Evolutionary conservation across 169 alveolate genomes (phyloP).

Genomic region (Plasmodium cynomolgi): DNA sequence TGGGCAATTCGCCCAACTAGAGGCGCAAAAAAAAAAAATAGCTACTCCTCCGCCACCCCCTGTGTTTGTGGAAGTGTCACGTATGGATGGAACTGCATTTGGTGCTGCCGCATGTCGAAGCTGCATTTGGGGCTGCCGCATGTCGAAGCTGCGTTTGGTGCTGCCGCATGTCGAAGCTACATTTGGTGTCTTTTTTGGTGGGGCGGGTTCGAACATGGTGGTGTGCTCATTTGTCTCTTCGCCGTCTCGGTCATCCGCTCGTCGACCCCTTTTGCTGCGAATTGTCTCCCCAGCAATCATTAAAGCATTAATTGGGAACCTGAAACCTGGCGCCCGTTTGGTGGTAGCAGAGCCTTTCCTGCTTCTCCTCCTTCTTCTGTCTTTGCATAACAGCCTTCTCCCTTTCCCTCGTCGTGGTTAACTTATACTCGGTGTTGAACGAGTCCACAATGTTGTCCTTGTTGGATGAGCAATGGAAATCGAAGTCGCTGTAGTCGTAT

Average conservation of each 20-base stretch:
- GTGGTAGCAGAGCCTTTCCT: neutral
- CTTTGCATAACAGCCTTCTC: conserved; percentile 1
- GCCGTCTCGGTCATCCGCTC: neutral
- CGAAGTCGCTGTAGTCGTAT: conserved; percentile 44
- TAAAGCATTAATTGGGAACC: neutral
- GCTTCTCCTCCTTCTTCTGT: conserved; percentile 3
- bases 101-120: too few species aligned
- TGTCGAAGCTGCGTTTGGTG: too few species aligned
- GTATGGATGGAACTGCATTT: too few species aligned
- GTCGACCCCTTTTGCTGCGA: neutral
- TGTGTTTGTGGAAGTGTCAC: neutral
- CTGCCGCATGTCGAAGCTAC: too few species aligned
- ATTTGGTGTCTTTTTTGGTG: too few species aligned
- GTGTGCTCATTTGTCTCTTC: neutral
- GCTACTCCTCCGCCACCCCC: neutral
- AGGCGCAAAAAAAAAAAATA: neutral
- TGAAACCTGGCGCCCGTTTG: neutral
- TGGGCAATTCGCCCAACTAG: neutral
- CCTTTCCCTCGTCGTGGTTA: conserved; percentile 4
- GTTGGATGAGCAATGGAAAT: conserved; percentile 37
- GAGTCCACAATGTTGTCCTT: conserved; percentile 41
- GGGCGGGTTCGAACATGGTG: neutral
- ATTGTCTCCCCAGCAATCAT: neutral
- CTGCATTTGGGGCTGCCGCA: too few species aligned
- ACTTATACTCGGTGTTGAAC: conserved; percentile 42